phyloP scores from a whole-genome alignment of 1,139 yeast genomes.

The Spathaspora jeffriesii region DNA sequence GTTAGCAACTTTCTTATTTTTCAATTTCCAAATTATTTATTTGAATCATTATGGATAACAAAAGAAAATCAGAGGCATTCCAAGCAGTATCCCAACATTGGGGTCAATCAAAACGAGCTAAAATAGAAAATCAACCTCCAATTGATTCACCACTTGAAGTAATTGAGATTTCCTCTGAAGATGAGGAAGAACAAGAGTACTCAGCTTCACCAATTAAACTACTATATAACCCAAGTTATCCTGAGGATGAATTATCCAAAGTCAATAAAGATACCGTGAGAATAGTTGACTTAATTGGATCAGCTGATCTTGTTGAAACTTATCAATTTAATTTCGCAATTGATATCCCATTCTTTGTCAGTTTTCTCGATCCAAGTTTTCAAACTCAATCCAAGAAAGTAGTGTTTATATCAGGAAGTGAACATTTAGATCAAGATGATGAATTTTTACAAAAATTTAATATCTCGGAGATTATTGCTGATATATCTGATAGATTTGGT shows the following conservation, averaged over 20 bases:
- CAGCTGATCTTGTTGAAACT: constrained; percentile 30
- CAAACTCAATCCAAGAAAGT: constrained; percentile 18
- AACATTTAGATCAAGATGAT: constrained; percentile 16
- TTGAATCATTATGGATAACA: constrained; percentile 8
- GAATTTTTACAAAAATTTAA: constrained; percentile 20
- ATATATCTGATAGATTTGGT: constrained; percentile 35
- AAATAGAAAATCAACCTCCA: not conserved
- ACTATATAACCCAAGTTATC: constrained; percentile 26
- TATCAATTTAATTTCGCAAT: constrained; percentile 53
- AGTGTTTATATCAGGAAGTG: constrained; percentile 33
- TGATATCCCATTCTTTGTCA: constrained; percentile 39
- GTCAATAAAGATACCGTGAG: constrained; percentile 27
- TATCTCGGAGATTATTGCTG: constrained; percentile 30
- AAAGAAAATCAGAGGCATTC: constrained; percentile 12
- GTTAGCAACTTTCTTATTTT: too few species aligned
- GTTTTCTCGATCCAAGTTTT: constrained; percentile 31
- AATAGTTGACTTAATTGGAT: constrained; percentile 30
- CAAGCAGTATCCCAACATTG: constrained; percentile 13
- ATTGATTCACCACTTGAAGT: constrained; percentile 3
- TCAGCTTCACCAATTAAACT: constrained; percentile 23
- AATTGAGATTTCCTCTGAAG: constrained; percentile 9
- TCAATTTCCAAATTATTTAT: too few species aligned
- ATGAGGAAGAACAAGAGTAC: constrained; percentile 4
- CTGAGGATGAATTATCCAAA: constrained; percentile 8
- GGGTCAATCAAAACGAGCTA: constrained; percentile 6